Evolutionary conservation across 1,284 basidiomycete genomes (phyloP), one percentile per base, ranked within the genome.

Genomic region (Trichosporon faecale): DNA sequence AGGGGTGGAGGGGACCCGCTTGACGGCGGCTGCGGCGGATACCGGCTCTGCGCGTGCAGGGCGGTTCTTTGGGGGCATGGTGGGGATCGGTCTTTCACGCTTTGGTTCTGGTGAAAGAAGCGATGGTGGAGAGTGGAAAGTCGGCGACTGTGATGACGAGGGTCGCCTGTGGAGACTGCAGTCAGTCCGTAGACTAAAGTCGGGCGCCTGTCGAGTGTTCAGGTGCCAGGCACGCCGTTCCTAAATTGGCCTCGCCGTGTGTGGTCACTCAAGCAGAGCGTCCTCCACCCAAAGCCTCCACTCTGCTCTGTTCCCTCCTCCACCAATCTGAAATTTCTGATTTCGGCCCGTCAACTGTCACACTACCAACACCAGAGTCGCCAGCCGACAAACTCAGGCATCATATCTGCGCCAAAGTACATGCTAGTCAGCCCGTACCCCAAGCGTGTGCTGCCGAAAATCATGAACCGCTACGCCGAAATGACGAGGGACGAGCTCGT

Each of bases 401-500:
- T n/a, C n/a, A 3, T 37, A 37, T 14, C 35, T 14, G 35, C 35
- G 11, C 35, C 49, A 14, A 29, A 31, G 57, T 33, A 61, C 57
- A 61, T 61, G 57, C 29, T 21, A 29, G 33, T 61, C 27, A 61
- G 57, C 57, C 57, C 57, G 27, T 61, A 65, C 40, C 64, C 64
- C 27, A 37, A 23, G n/a, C 40, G 57, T 14, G 29, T 31, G 29
- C 57, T 61, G 27, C 27, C 27, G 3, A 29, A 61, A 16, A 61
- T 65, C 57, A 74, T 75, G 74, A 65, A 73, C 21, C 55, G 60
- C 33, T 80, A 80, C 73, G 73, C 77, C 46, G 37, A 75, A 8
- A 61, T 80, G 14, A 69, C 72, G 12, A 72, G 87, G 69, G 88
- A 91, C 76, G 87, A 91, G 65, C 88, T 93, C 73, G 88, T 92